phyloP scores from a whole-genome alignment of 2,329 filamentous ascomycete genomes.

The Bipolaris cookei region DNA sequence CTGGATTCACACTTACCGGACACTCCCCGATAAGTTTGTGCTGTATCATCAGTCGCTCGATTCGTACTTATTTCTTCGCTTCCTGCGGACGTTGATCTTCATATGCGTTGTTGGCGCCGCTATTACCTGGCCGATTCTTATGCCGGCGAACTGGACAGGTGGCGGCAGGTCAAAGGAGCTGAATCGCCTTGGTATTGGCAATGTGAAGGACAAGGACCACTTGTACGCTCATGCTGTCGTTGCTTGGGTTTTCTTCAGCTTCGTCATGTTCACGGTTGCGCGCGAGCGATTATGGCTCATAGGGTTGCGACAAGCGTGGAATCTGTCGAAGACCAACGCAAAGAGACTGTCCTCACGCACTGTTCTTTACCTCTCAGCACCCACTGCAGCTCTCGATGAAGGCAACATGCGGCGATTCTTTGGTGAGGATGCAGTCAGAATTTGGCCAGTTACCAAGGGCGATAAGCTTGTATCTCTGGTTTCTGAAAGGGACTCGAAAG shows the following conservation, averaged over 20 bases:
- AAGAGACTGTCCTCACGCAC: constrained; percentile 88
- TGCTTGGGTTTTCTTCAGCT: constrained; percentile 82
- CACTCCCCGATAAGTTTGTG: constrained; percentile 74
- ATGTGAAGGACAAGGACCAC: constrained; percentile 69
- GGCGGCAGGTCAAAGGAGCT: constrained; percentile 69
- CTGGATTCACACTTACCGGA: constrained; percentile 58
- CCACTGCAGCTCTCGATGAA: constrained; percentile 76
- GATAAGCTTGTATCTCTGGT: constrained; percentile 81
- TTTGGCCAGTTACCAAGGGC: constrained; percentile 84
- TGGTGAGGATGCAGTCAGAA: constrained; percentile 76
- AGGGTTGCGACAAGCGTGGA: constrained; percentile 90
- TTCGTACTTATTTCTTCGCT: constrained; percentile 88
- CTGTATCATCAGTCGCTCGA: constrained; percentile 92
- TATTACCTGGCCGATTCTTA: constrained; percentile 87
- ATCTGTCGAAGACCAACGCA: constrained; percentile 82
- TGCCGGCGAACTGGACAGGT: constrained; percentile 88
- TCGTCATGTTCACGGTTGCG: constrained; percentile 86
- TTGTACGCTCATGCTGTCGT: constrained; percentile 81
- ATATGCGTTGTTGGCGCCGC: constrained; percentile 83
- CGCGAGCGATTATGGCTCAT: constrained; percentile 91
- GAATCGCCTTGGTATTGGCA: constrained; percentile 79
- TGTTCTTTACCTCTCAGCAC: constrained; percentile 87
- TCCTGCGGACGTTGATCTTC: constrained; percentile 77
- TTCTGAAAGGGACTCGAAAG: constrained; percentile 78
- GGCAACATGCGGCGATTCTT: constrained; percentile 80